These are phyloP conservation scores for Pleoardoris graminearum DNA, from an alignment of 2,329 filamentous ascomycete genomes.

Conservation along the genomic window DNA sequence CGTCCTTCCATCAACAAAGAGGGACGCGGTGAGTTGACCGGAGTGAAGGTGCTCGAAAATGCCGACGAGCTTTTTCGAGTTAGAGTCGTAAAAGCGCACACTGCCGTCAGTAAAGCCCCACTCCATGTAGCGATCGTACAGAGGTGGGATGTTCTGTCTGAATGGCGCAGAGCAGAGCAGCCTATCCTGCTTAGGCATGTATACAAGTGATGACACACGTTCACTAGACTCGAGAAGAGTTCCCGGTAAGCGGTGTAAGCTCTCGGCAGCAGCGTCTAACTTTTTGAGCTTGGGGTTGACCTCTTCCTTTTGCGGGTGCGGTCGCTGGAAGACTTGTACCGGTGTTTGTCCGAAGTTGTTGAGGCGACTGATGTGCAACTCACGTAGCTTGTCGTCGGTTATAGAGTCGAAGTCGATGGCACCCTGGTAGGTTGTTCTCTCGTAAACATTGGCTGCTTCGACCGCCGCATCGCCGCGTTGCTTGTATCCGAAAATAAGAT, in stretches of 20 bases:
- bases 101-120: conserved; percentile 96
- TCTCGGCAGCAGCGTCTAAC: conserved; percentile 77
- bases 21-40: conserved; percentile 80
- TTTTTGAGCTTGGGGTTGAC: conserved; percentile 65
- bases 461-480: conserved; percentile 91
- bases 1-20: conserved; percentile 87
- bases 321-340: conserved; percentile 84
- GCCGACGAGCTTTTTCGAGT: conserved; percentile 80
- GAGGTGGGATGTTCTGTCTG: conserved; percentile 81
- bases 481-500: conserved; percentile 91
- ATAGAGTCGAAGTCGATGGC: conserved; percentile 92
- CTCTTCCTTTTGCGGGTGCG: conserved; percentile 77
- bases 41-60: conserved; percentile 94
- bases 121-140: conserved; percentile 88
- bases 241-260: conserved; percentile 75
- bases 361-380: conserved; percentile 92
- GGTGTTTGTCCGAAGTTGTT: conserved; percentile 99
- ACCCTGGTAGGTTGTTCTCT: conserved; percentile 92
- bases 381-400: conserved; percentile 80
- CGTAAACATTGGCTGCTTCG: conserved; percentile 92
- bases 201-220: conserved; percentile 76
- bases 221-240: conserved; percentile 77
- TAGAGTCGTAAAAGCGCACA: conserved; percentile 85
- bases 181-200: conserved; percentile 77
- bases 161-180: conserved; percentile 83